Evolutionary conservation across 176 grass and related monocot species (phyloP), one percentile per base, ranked within the genome.

Genomic region (Aegilops sharonensis): DNA sequence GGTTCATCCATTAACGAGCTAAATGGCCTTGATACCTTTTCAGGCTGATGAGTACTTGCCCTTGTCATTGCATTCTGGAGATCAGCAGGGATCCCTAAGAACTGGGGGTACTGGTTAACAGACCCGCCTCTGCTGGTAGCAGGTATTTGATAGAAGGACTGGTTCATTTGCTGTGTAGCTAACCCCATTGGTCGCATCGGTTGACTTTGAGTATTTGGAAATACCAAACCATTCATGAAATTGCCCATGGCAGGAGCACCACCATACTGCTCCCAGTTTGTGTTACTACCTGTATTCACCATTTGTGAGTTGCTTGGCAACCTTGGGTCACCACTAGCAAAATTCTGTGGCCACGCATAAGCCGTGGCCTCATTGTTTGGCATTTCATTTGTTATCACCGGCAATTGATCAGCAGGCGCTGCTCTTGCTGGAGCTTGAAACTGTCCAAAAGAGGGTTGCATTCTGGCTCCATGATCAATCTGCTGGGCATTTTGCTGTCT

Each of bases 401-500:
- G 76, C 30, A 94, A 78, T 24, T 94, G 92, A 76, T 97, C 86
- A 52, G 64, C 60, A 65, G 77, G 29, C 73, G 35, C 64, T 68
- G 92, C 67, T 89, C 88, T 94, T 91, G 85, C 11, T 63, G 85
- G 45, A 83, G 81, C 78, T 90, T 92, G 81, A 64, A 82, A 86
- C 42, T 92, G 91, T 30, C 81, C 89, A 68, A 87, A 90, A 48
- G 86, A 68, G 59, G 78, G 80, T 23, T 85, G 91, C 83, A 87
- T 88, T 78, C 94, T 85, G 65, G 68, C 78, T 68, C 87, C 94
- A 69, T 89, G 86, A 91, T 95, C 94, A 80, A 79, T 54, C 47
- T 98, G 93, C 14, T 90, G 93, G 68, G 85, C 76, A 71, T 99
- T 94, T 63, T 96, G 97, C 84, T 96, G 94, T 78, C 92, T 97